A percentile compares a stretch with the other conserved stretches of the same genome.
Conservation (phyloP, 768 basidiomycete genomes). For the Fomitopsis serialis region DNA sequence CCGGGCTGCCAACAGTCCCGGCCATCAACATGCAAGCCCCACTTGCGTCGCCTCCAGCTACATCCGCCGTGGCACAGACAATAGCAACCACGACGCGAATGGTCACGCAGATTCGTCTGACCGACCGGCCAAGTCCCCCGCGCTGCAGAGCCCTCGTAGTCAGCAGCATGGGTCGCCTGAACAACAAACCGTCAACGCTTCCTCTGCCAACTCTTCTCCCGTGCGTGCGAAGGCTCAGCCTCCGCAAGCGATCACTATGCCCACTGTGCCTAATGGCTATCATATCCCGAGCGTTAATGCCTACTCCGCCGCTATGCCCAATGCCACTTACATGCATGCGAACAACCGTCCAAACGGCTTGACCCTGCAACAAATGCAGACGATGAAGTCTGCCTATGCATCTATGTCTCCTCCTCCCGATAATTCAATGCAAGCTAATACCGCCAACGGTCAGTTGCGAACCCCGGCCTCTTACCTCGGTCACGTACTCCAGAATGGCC, state of each 20-base stretch:
- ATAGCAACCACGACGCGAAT: constrained; percentile 10
- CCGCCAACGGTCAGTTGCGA: constrained; percentile 20
- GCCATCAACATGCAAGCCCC: constrained; percentile 21
- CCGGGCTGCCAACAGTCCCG: constrained; percentile 30
- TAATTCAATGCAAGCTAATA: constrained; percentile 25
- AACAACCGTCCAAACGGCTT: constrained; percentile 28
- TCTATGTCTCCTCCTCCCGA: constrained; percentile 35
- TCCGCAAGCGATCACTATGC: constrained; percentile 33
- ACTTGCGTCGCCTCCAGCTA: constrained; percentile 11
- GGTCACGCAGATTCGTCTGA: constrained; percentile 5
- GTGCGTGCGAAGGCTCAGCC: constrained; percentile 45
- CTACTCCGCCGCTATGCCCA: constrained; percentile 40
- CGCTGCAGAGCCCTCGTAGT: constrained; percentile 2
- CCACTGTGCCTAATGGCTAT: constrained; percentile 39
- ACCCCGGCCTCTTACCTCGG: constrained; percentile 33
- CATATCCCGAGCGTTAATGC: constrained; percentile 22
- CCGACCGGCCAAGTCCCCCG: constrained; percentile 12
- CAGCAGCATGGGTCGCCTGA: constrained; percentile 1
- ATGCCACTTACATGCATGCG: constrained; percentile 28
- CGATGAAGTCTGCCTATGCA: constrained; percentile 51
- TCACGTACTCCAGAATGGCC: constrained; percentile 30
- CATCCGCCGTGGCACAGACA: constrained; percentile 6
- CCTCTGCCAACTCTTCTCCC: constrained; percentile 26
- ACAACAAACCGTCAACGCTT: constrained; percentile 4
- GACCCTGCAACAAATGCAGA: constrained; percentile 53